Evolutionary conservation across 2,329 filamentous ascomycete genomes (phyloP).

Genomic region (Leptodontidium sp.): DNA sequence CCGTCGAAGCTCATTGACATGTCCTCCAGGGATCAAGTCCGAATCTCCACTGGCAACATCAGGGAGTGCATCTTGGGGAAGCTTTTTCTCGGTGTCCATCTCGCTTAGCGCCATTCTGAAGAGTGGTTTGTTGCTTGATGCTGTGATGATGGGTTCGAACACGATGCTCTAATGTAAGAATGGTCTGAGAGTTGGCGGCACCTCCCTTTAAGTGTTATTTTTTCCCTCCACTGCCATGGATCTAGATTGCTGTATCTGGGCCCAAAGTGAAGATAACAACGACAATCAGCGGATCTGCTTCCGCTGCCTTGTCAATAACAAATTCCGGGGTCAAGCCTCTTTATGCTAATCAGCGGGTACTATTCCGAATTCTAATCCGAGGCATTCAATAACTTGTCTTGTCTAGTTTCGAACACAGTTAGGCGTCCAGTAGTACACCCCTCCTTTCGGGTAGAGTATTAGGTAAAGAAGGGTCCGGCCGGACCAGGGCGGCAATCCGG

Average conservation of each 20-base stretch:
- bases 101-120: background rate
- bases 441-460: too few relatives aligned
- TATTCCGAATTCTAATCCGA: too few relatives aligned
- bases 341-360: background rate
- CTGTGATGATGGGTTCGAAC: background rate
- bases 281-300: background rate
- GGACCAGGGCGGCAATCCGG: too few relatives aligned
- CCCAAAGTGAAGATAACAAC: background rate
- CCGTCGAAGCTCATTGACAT: conserved; percentile 40
- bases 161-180: background rate
- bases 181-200: conserved; percentile 1
- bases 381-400: too few relatives aligned
- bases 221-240: background rate
- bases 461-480: too few relatives aligned
- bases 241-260: background rate
- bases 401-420: too few relatives aligned
- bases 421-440: background rate
- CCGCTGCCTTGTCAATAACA: background rate
- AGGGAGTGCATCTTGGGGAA: background rate
- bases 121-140: background rate
- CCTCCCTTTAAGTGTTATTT: background rate
- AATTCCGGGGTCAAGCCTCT: background rate
- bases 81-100: conserved; percentile 3
- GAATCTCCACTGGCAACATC: background rate
- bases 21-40: conserved; percentile 1